phyloP scores from a whole-genome alignment of 805 yeast genomes.

The Myxozyma geophila region DNA sequence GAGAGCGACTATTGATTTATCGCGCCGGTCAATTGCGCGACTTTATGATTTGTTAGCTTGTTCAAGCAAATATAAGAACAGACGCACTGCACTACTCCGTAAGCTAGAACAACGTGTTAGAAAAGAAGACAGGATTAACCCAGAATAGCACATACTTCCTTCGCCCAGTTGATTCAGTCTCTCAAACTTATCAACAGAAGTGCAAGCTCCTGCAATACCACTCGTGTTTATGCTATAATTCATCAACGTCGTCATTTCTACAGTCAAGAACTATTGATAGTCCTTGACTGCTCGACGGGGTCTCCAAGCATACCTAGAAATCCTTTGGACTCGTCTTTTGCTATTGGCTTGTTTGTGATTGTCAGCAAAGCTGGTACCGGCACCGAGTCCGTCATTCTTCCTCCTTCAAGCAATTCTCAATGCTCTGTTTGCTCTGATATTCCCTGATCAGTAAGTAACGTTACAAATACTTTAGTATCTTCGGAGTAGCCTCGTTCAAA shows the following conservation, averaged over 20 bases:
- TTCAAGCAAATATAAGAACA: not conserved
- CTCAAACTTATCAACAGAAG: conserved; percentile 10
- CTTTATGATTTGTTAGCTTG: not conserved
- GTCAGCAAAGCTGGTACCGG: conserved; percentile 8
- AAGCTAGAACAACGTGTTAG: conserved; percentile 13
- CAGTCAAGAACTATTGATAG: not conserved
- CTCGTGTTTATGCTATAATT: not conserved
- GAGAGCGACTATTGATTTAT: conserved; percentile 74
- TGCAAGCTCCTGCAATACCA: conserved; percentile 11
- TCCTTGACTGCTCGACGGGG: not conserved
- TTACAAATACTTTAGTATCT: no score
- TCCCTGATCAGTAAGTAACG: no score
- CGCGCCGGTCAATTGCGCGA: conserved; percentile 72
- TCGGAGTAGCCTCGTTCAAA: not conserved
- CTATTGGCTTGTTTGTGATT: conserved; percentile 12
- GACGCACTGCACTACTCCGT: conserved; percentile 29
- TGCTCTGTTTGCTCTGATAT: no score
- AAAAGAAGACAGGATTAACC: not conserved
- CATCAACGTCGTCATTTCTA: not conserved
- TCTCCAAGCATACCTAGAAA: conserved; percentile 21
- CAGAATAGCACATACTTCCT: conserved; percentile 28
- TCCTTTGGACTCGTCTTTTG: not conserved
- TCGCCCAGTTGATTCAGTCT: conserved; percentile 28
- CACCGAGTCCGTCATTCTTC: not conserved
- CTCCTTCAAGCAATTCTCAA: no score